A percentile compares a stretch with the other conserved stretches of the same genome.
Conservation (phyloP, 2,329 filamentous ascomycete genomes). For the Diaporthe sp. region DNA sequence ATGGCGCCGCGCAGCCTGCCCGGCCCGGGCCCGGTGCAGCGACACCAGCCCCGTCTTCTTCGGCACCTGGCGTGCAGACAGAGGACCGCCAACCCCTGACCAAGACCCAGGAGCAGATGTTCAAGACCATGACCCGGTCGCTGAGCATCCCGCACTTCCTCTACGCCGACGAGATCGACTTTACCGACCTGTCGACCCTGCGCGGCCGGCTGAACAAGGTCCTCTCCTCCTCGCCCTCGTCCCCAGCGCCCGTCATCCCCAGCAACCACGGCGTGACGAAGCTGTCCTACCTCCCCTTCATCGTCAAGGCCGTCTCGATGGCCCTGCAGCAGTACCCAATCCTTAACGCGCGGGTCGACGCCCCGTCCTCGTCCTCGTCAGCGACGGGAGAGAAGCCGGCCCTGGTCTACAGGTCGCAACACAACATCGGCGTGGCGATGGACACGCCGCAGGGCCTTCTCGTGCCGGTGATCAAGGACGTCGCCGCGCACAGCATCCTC, state of each 20-base stretch:
- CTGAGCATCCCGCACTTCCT: conserved; percentile 95
- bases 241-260: conserved; percentile 51
- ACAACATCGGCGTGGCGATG: conserved; percentile 97
- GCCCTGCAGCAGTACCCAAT: conserved; percentile 86
- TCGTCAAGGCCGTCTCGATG: conserved; percentile 94
- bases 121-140: conserved; percentile 96
- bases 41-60: conserved; percentile 45
- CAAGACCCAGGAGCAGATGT: conserved; percentile 91
- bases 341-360: conserved; percentile 88
- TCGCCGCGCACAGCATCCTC: conserved; percentile 81
- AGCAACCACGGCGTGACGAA: conserved; percentile 60
- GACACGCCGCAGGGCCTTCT: conserved; percentile 91
- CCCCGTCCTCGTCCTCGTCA: conserved; percentile 48
- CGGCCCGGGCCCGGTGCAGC: conserved; percentile 2
- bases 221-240: conserved; percentile 56
- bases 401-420: conserved; percentile 83
- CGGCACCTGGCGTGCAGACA: conserved; percentile 64
- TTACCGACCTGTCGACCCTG: conserved; percentile 80
- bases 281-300: conserved; percentile 92
- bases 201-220: conserved; percentile 81
- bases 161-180: conserved; percentile 91
- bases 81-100: conserved; percentile 81
- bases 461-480: conserved; percentile 92
- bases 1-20: conserved; percentile 46
- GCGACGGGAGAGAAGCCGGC: conserved; percentile 74